phyloP scores from a whole-genome alignment of 371 early-diverging fungal species.

The Mucor indicus region DNA sequence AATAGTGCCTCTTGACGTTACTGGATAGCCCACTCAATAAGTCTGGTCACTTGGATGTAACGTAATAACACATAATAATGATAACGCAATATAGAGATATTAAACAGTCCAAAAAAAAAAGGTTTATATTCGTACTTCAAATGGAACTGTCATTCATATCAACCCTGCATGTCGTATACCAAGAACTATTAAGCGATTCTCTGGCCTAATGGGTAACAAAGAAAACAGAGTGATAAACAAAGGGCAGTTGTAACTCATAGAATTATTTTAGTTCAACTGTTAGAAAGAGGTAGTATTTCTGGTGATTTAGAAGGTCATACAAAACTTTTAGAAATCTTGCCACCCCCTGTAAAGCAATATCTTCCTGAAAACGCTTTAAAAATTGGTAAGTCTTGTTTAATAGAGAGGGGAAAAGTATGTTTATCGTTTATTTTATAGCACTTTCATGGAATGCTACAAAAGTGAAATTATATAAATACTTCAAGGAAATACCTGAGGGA shows the following conservation, averaged over 20 bases:
- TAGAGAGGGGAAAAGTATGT: no score
- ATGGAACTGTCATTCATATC: constrained; percentile 94
- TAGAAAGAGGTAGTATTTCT: constrained; percentile 93
- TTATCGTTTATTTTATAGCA: no score
- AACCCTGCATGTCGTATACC: constrained; percentile 98
- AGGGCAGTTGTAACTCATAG: no score
- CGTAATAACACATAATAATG: no score
- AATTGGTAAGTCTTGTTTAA: no score
- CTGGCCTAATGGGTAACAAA: constrained; percentile 90
- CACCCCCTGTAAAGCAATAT: constrained; percentile 90
- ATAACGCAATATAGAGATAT: no score
- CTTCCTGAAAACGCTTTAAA: constrained; percentile 81
- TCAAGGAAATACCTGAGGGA: constrained; percentile 63
- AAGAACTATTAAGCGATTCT: constrained; percentile 96
- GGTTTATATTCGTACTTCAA: constrained; percentile 93
- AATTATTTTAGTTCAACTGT: constrained; percentile 97
- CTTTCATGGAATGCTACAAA: constrained; percentile 90
- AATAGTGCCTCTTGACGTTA: constrained; percentile 92
- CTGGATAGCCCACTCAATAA: constrained; percentile 98
- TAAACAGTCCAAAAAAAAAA: no score
- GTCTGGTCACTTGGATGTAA: constrained; percentile 86
- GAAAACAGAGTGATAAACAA: neutral
- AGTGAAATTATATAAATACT: constrained; percentile 75
- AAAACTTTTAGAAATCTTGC: constrained; percentile 90
- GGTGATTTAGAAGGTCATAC: constrained; percentile 65